These are phyloP conservation scores for Lecanicillium sp. DNA, from an alignment of 2,329 filamentous ascomycete genomes.

Conservation along the genomic window DNA sequence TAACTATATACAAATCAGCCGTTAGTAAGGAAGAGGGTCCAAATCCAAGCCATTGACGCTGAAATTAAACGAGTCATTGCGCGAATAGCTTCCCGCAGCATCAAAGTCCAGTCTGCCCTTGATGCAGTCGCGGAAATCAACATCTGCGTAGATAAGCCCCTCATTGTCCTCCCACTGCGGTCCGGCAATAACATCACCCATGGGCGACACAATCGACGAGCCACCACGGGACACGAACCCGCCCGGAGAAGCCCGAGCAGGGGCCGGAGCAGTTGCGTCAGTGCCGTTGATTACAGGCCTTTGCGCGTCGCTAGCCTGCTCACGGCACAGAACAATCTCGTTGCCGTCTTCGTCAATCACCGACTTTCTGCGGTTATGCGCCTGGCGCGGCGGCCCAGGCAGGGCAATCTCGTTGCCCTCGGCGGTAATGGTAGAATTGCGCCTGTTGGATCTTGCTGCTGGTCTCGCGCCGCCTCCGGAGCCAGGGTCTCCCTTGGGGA, in stretches of 20 bases:
- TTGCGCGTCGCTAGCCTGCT: constrained; percentile 15
- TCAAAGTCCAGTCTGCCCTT: constrained; percentile 76
- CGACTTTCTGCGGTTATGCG: constrained; percentile 24
- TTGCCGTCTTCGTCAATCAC: constrained; percentile 46
- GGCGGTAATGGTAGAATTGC: constrained; percentile 33
- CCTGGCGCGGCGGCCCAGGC: constrained; percentile 13
- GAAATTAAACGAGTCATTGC: constrained; percentile 57
- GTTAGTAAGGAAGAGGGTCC: constrained; percentile 45
- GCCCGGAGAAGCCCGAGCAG: not conserved
- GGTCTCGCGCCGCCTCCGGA: constrained; percentile 1
- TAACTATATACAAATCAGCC: not conserved
- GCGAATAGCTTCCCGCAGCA: constrained; percentile 76
- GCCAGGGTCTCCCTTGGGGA: not conserved
- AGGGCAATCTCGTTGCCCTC: constrained; percentile 41
- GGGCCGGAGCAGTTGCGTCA: constrained; percentile 25
- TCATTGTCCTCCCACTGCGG: constrained; percentile 77
- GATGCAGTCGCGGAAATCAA: constrained; percentile 83
- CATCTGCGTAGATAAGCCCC: constrained; percentile 59
- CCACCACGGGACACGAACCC: constrained; percentile 60
- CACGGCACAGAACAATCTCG: constrained; percentile 39
- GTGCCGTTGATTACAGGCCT: constrained; percentile 1
- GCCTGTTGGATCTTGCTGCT: constrained; percentile 13
- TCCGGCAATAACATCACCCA: constrained; percentile 70
- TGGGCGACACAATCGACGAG: constrained; percentile 70
- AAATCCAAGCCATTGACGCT: constrained; percentile 50